Percentiles rank a stretch among this genome's conserved stretches.
phyloP scores from a whole-genome alignment of 768 basidiomycete species.

The Leccinum longicurvipes region DNA sequence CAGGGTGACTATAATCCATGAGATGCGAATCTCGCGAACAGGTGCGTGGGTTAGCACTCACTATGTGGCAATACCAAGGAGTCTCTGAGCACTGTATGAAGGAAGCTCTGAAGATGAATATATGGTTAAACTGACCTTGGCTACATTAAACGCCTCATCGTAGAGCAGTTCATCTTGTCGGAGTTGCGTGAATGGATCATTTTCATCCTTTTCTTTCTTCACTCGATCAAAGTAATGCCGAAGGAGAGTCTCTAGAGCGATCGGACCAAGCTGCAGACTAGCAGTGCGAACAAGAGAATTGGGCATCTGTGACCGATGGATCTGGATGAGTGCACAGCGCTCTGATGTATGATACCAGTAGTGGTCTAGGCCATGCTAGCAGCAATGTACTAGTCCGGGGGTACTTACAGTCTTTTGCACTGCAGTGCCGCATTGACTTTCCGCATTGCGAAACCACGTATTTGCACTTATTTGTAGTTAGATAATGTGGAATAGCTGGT shows the following conservation, averaged over 20 bases:
- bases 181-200: slow-evolving; percentile 44
- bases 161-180: slow-evolving; percentile 76
- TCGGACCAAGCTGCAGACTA: slow-evolving; percentile 64
- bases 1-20: slow-evolving; percentile 57
- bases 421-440: too few relatives aligned
- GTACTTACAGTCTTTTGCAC: too few relatives aligned
- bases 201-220: slow-evolving; percentile 39
- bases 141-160: slow-evolving; percentile 72
- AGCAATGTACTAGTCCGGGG: too few relatives aligned
- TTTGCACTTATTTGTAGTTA: too few relatives aligned
- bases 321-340: neutral
- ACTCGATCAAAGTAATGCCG: slow-evolving; percentile 79
- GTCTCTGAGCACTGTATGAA: slow-evolving; percentile 45
- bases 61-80: slow-evolving; percentile 69
- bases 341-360: neutral
- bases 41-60: slow-evolving; percentile 33
- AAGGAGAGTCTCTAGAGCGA: slow-evolving; percentile 74
- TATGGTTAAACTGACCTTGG: slow-evolving; percentile 49
- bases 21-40: neutral
- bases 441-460: too few relatives aligned
- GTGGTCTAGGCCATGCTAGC: too few relatives aligned
- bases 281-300: slow-evolving; percentile 63
- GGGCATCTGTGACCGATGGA: slow-evolving; percentile 20
- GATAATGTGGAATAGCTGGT: too few relatives aligned
- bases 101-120: neutral